phyloP scores from a whole-genome alignment of 805 yeast species.

The Pichia manshurica region DNA sequence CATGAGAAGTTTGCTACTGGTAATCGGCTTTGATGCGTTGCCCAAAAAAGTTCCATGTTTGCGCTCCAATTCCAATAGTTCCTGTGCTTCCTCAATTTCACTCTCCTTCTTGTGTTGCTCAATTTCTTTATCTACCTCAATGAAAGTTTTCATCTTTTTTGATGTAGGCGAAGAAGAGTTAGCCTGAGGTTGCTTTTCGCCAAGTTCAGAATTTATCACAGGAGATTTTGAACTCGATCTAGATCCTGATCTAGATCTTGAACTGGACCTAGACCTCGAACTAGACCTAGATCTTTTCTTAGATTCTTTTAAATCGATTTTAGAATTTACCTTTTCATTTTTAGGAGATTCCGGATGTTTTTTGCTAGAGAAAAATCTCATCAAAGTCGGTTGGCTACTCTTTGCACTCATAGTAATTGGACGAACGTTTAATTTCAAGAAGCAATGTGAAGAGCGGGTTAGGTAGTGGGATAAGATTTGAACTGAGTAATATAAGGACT shows the following conservation, averaged over 20 bases:
- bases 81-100: constrained; percentile 24
- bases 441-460: too few species aligned
- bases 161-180: background rate
- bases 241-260: constrained; percentile 1
- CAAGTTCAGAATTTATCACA: background rate
- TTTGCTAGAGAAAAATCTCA: constrained; percentile 15
- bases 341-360: background rate
- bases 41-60: background rate
- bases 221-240: constrained; percentile 3
- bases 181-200: background rate
- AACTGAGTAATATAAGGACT: too few species aligned
- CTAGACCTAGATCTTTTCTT: constrained; percentile 1
- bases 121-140: constrained; percentile 12
- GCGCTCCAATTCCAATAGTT: constrained; percentile 12
- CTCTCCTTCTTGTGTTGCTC: constrained; percentile 16
- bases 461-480: too few species aligned
- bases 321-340: too few species aligned
- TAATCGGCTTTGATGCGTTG: background rate
- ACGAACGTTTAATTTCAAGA: too few species aligned
- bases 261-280: constrained; percentile 5
- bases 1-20: constrained; percentile 20
- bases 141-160: constrained; percentile 6
- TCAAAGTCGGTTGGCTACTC: constrained; percentile 10
- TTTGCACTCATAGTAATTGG: background rate
- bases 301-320: background rate